Evolutionary conservation across 2,329 filamentous ascomycete species (phyloP), one percentile per base, ranked within the genome.

Genomic region (Neofusicoccum kwambonambiense): DNA sequence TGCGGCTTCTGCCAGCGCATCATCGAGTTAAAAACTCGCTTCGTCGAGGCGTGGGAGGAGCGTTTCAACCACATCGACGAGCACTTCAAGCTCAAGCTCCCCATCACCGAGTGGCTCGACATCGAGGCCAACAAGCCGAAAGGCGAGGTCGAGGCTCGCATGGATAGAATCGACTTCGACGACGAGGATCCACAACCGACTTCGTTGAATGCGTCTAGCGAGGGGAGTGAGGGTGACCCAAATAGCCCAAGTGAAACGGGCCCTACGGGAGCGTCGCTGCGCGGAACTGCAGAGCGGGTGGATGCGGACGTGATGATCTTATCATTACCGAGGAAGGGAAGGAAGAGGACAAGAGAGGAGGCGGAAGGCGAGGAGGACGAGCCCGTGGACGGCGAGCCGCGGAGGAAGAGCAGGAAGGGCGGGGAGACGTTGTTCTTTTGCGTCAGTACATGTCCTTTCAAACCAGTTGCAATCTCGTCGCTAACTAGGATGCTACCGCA

Each of bases 1-100:
- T 97, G 93, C 72, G 93, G 93, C 0, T 96, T 97, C 74, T 97
- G 92, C 74, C 72, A 78, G 15, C 71, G 77, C 17, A 81, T 87
- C 19, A 78, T 92, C 2, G 54, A 79, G n/a, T 80, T 88, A 35
- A 73, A 78, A 37, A 78, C 80, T 22, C 77, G 78, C 39, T 82
- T 84, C 3, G 74, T 81, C 1, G 84, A 84, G 27, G 86, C 87
- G 0, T 86, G 85, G 84, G 84, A 85, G 7, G 83, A 86, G 68
- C 77, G 87, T 2, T 87, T 86, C 68, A 80, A 93, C 69, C 92
- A 97, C 72, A 93, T 96, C 68, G 91, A 93, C 65, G 75, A 85
- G 15, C 90, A 92, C 71, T 88, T 89, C 67, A 84, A 83, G 62
- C 87, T 86, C 34, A 82, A 85, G 2, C 74, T 77, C 6, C 81